Evolutionary conservation across 2,329 filamentous ascomycete species (phyloP).

Genomic region (Xylaria digitata): DNA sequence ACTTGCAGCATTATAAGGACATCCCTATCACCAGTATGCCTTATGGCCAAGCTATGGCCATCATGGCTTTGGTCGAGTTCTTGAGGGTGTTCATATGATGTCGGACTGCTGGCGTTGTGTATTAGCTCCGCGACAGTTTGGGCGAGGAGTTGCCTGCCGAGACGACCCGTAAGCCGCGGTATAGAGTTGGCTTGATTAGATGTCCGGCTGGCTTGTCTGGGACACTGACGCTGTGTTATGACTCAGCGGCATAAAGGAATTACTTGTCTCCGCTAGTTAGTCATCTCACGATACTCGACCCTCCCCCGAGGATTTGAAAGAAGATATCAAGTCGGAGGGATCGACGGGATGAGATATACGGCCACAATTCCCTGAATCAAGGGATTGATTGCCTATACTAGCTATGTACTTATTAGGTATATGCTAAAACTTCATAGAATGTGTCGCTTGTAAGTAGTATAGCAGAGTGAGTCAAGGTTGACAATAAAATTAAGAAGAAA

Average conservation of each 20-base stretch:
- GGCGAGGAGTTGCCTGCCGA: background rate
- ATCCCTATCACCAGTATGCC: conserved; percentile 84
- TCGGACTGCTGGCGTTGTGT: background rate
- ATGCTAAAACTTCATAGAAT: background rate
- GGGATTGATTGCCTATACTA: background rate
- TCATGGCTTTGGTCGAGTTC: conserved; percentile 82
- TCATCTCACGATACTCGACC: background rate
- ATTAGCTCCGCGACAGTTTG: background rate
- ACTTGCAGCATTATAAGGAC: conserved; percentile 80
- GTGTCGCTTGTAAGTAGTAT: background rate
- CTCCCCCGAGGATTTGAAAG: background rate
- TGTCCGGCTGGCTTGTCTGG: background rate
- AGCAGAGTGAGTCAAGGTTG: too few species aligned
- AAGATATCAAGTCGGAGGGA: background rate
- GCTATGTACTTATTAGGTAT: conserved; percentile 1
- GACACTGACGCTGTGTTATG: background rate
- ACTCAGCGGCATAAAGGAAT: background rate
- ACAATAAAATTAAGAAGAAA: too few species aligned
- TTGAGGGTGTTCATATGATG: conserved; percentile 65
- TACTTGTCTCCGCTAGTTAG: background rate
- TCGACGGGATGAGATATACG: background rate
- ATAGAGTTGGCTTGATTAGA: background rate
- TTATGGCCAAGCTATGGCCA: conserved; percentile 86
- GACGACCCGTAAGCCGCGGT: too few species aligned
- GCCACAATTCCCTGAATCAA: background rate